These are phyloP conservation scores for Zizania latifolia DNA, from an alignment of 176 grass and related monocot genomes.

Conservation along the genomic window DNA sequence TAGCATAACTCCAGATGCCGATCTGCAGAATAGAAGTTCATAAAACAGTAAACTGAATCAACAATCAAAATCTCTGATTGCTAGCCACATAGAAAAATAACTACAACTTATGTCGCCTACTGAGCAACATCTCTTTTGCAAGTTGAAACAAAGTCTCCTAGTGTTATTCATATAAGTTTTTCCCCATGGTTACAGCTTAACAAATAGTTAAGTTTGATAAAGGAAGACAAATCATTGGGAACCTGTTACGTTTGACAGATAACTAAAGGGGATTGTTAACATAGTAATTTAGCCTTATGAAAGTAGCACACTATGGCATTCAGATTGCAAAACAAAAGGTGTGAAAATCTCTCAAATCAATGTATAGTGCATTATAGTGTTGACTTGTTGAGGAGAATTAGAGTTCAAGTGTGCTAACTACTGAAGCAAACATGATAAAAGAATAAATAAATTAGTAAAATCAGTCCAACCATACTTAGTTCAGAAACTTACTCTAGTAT, in stretches of 20 bases:
- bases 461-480: not conserved
- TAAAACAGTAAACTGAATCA: not conserved
- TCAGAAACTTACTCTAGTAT: conserved; percentile 71
- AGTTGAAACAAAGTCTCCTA: conserved; percentile 1
- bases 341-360: not conserved
- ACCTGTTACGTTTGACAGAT: not conserved
- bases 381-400: not conserved
- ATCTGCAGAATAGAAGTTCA: conserved; percentile 54
- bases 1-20: conserved; percentile 81
- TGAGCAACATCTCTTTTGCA: conserved; percentile 1
- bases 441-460: not conserved
- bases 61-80: not conserved
- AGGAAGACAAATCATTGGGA: not conserved
- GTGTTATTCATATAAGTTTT: not conserved
- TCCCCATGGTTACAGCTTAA: not conserved
- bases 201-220: not conserved
- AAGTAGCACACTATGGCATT: not conserved
- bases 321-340: not conserved
- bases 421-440: not conserved
- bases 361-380: not conserved
- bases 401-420: not conserved
- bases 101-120: not conserved
- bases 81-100: not conserved
- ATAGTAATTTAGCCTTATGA: not conserved
- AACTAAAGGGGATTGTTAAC: not conserved